Percentiles rank a stretch among this genome's conserved stretches.
Evolutionary conservation across 257 asterid species (phyloP).

Genomic region (Rhazya stricta): DNA sequence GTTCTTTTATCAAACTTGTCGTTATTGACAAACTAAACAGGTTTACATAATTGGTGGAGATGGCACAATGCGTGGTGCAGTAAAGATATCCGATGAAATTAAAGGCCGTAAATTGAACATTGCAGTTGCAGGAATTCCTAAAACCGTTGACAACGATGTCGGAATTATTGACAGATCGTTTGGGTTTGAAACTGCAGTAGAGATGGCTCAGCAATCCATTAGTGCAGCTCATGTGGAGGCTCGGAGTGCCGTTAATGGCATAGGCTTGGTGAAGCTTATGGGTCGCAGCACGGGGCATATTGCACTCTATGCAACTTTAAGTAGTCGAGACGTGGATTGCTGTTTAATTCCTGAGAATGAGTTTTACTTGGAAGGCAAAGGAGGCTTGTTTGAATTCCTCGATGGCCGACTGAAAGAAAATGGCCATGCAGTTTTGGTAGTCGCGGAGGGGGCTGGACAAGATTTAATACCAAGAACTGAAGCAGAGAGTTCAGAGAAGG

Average conservation of each 20-base stretch:
- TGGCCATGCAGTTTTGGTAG: slow-evolving; percentile 68
- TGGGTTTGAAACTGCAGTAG: slow-evolving; percentile 83
- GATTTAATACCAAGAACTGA: slow-evolving; percentile 44
- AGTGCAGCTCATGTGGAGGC: slow-evolving; percentile 72
- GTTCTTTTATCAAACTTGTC: neutral
- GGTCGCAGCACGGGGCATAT: slow-evolving; percentile 90
- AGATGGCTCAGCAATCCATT: slow-evolving; percentile 91
- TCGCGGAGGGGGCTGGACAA: slow-evolving; percentile 84
- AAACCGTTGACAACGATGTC: slow-evolving; percentile 76
- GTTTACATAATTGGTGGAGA: slow-evolving; percentile 79
- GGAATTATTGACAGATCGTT: slow-evolving; percentile 75
- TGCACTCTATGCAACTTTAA: slow-evolving; percentile 64
- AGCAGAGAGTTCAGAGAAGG: slow-evolving; percentile 41
- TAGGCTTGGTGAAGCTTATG: slow-evolving; percentile 83
- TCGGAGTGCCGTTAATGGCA: slow-evolving; percentile 68
- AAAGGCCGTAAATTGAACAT: slow-evolving; percentile 39
- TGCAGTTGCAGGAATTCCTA: slow-evolving; percentile 66
- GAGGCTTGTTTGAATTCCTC: slow-evolving; percentile 65
- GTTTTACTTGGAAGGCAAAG: slow-evolving; percentile 61
- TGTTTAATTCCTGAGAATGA: slow-evolving; percentile 69
- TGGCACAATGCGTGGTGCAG: slow-evolving; percentile 80
- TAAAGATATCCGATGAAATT: slow-evolving; percentile 52
- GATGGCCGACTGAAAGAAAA: slow-evolving; percentile 31
- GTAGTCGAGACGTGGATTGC: slow-evolving; percentile 79
- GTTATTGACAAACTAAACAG: slow-evolving; percentile 20